Evolutionary conservation across 2,329 filamentous ascomycete genomes (phyloP).

Genomic region (Rutstroemia sydowiana): DNA sequence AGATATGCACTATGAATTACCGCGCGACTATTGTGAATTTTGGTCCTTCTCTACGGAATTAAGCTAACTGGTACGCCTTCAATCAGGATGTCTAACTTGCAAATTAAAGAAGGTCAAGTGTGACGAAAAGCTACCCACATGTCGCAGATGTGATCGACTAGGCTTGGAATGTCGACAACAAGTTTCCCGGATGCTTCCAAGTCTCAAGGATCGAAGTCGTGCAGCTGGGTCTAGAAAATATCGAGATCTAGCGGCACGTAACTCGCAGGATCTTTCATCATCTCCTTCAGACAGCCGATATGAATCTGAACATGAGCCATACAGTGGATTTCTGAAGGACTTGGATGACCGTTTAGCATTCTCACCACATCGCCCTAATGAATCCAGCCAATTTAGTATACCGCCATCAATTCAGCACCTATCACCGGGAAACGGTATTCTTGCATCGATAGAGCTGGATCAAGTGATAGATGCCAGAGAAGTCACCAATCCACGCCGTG

Average conservation of each 20-base stretch:
- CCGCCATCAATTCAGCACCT: background rate
- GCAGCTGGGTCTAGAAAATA: slow-evolving; percentile 19
- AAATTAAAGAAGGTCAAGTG: slow-evolving; percentile 12
- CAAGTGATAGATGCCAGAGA: background rate
- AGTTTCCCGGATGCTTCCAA: slow-evolving; percentile 21
- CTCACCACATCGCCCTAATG: background rate
- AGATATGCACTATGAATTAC: background rate
- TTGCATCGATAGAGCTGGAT: background rate
- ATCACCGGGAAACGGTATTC: background rate
- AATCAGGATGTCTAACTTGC: slow-evolving; percentile 11
- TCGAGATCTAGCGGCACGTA: slow-evolving; percentile 25
- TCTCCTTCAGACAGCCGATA: background rate
- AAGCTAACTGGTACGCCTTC: background rate
- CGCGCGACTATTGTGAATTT: no score
- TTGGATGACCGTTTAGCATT: background rate
- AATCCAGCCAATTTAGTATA: background rate
- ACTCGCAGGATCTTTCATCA: slow-evolving; percentile 19
- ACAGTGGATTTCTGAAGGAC: background rate
- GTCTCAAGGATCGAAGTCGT: slow-evolving; percentile 27
- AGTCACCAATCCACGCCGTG: background rate
- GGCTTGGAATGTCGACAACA: slow-evolving; percentile 16
- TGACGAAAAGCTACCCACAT: slow-evolving; percentile 3
- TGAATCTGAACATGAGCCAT: background rate
- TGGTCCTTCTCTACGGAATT: background rate
- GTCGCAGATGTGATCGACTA: slow-evolving; percentile 15